Evolutionary conservation across 2,329 filamentous ascomycete species (phyloP).

Genomic region (Stagonosporopsis cucurbitacearum): DNA sequence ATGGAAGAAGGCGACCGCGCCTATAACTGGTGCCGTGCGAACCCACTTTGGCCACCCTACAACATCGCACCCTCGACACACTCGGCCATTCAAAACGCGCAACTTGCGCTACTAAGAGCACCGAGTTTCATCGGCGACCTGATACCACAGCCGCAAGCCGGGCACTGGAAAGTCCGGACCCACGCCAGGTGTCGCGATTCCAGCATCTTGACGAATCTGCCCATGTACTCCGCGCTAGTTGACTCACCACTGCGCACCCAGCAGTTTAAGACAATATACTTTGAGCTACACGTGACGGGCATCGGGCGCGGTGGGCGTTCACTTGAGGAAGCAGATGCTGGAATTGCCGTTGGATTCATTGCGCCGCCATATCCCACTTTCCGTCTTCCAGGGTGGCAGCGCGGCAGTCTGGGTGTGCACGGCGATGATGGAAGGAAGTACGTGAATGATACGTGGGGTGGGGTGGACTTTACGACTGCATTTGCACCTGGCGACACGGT

Average conservation of each 20-base stretch:
- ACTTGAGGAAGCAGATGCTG: slow-evolving; percentile 55
- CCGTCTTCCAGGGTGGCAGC: slow-evolving; percentile 81
- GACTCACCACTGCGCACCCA: slow-evolving; percentile 65
- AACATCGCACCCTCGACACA: slow-evolving; percentile 56
- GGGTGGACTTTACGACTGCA: slow-evolving; percentile 68
- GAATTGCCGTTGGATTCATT: slow-evolving; percentile 72
- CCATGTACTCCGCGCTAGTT: slow-evolving; percentile 67
- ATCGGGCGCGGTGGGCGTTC: slow-evolving; percentile 46
- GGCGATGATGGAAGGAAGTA: slow-evolving; percentile 80
- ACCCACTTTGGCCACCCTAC: slow-evolving; percentile 65
- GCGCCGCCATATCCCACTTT: slow-evolving; percentile 80
- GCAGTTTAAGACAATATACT: slow-evolving; percentile 68
- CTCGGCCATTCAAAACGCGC: slow-evolving; percentile 58
- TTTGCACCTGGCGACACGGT: slow-evolving; percentile 71
- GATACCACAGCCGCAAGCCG: slow-evolving; percentile 54
- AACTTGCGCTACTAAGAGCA: slow-evolving; percentile 53
- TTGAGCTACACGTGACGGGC: slow-evolving; percentile 67
- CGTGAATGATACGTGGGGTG: slow-evolving; percentile 77
- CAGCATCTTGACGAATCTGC: slow-evolving; percentile 71
- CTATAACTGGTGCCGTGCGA: slow-evolving; percentile 67
- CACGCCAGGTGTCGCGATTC: slow-evolving; percentile 59
- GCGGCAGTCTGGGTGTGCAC: slow-evolving; percentile 76
- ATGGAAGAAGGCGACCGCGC: slow-evolving; percentile 69
- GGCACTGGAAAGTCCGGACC: slow-evolving; percentile 55
- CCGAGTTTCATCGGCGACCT: slow-evolving; percentile 48